phyloP scores from a whole-genome alignment of 2,329 filamentous ascomycete species.

The Trichoderma afroharzianum region DNA sequence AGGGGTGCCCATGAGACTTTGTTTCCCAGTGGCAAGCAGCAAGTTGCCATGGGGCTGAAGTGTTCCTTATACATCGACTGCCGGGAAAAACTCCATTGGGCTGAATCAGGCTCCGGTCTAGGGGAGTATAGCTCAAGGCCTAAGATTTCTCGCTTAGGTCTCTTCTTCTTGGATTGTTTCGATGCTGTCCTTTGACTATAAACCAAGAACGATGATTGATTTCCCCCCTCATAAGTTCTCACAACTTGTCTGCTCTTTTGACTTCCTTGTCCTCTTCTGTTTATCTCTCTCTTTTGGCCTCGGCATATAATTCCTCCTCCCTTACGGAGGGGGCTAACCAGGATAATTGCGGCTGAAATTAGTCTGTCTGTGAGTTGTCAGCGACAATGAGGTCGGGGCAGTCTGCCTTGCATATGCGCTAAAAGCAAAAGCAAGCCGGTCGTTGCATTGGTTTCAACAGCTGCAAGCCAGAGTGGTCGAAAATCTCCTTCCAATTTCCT shows the following conservation, averaged over 20 bases:
- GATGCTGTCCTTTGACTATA: neutral
- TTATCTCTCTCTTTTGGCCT: neutral
- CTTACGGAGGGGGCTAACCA: neutral
- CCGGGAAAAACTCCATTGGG: neutral
- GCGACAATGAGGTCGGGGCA: neutral
- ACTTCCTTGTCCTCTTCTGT: neutral
- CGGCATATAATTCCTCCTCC: neutral
- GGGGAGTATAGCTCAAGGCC: neutral
- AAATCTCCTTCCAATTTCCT: neutral
- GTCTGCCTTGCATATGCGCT: slow-evolving; percentile 9
- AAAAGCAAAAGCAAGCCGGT: neutral
- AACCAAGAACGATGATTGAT: too few species aligned
- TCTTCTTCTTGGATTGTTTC: neutral
- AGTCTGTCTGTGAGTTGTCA: neutral
- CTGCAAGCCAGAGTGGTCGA: neutral
- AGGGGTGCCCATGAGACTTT: neutral
- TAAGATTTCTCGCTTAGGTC: neutral
- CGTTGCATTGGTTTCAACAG: neutral
- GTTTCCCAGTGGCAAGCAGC: neutral
- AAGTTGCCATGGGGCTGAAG: neutral
- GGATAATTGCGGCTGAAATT: slow-evolving; percentile 11
- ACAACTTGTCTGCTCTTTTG: too few species aligned
- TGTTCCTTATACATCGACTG: neutral
- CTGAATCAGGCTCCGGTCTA: slow-evolving; percentile 2
- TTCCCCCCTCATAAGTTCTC: too few species aligned